A percentile compares a stretch with the other conserved stretches of the same genome.
Evolutionary conservation across 352 stramenopile species (phyloP).

Genomic region (Pythium phragmitis): DNA sequence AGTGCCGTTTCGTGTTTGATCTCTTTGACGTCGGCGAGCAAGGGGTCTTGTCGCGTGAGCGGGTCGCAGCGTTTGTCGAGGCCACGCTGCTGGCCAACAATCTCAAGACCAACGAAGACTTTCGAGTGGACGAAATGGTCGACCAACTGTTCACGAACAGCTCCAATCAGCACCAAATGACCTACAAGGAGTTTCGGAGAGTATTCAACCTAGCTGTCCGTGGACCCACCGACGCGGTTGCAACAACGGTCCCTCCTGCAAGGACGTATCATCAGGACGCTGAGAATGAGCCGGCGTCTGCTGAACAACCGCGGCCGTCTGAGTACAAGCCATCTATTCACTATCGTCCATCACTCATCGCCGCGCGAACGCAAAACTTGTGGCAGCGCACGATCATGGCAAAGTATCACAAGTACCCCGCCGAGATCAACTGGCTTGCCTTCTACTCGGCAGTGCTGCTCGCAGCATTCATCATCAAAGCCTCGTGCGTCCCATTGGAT

Average conservation of each 20-base stretch:
- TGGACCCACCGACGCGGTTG: background rate
- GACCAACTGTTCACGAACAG: conserved; percentile 50
- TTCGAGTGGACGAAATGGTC: conserved; percentile 48
- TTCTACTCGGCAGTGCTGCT: conserved; percentile 47
- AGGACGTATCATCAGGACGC: background rate
- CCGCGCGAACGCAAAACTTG: conserved; percentile 21
- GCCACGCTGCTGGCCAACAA: conserved; percentile 47
- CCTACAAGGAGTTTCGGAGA: conserved; percentile 49
- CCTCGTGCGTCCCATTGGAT: conserved; percentile 37
- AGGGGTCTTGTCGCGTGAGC: conserved; percentile 46
- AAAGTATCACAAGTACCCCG: conserved; percentile 45
- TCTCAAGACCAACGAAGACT: conserved; percentile 45
- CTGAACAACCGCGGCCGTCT: conserved; percentile 2
- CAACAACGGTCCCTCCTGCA: background rate
- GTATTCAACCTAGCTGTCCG: conserved; percentile 40
- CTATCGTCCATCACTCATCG: background rate
- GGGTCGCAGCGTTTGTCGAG: conserved; percentile 54
- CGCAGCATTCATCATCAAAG: conserved; percentile 50
- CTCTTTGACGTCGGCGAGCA: conserved; percentile 57
- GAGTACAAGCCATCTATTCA: conserved; percentile 10
- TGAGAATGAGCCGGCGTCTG: background rate
- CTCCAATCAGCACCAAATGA: conserved; percentile 39
- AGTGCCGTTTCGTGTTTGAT: conserved; percentile 62
- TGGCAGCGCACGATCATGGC: conserved; percentile 28
- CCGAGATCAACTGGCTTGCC: conserved; percentile 50